Conservation (phyloP, 2,329 filamentous ascomycete species). For the Myriosclerotinia scirpicola region DNA sequence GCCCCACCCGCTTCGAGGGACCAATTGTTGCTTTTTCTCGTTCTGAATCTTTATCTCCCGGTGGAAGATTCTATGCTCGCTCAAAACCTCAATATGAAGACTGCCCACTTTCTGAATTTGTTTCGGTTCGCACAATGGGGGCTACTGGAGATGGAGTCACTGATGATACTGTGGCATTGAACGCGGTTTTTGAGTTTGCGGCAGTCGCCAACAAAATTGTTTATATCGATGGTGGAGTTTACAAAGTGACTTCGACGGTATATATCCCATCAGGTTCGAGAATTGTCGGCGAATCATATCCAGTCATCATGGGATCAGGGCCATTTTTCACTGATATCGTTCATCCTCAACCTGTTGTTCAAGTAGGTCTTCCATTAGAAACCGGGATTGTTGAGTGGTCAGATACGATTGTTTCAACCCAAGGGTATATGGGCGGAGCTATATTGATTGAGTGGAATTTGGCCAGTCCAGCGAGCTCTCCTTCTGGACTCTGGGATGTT, state of each 20-base stretch:
- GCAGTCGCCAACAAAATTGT: constrained; percentile 50
- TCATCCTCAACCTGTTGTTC: constrained; percentile 50
- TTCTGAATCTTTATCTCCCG: constrained; percentile 1
- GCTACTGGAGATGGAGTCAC: constrained; percentile 54
- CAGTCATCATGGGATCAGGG: constrained; percentile 45
- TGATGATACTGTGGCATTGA: constrained; percentile 61
- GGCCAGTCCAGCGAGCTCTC: constrained; percentile 49
- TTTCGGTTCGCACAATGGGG: constrained; percentile 45
- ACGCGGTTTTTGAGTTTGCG: constrained; percentile 55
- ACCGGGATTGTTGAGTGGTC: constrained; percentile 60
- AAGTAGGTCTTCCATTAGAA: constrained; percentile 57
- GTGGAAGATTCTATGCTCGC: constrained; percentile 46
- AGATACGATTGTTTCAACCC: constrained; percentile 59
- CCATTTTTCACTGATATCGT: constrained; percentile 46
- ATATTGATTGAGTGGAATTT: constrained; percentile 68
- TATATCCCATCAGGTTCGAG: constrained; percentile 46
- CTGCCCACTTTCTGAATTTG: constrained; percentile 43
- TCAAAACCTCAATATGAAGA: constrained; percentile 56
- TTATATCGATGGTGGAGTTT: constrained; percentile 58
- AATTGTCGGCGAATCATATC: constrained; percentile 47
- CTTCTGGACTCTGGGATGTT: constrained; percentile 51
- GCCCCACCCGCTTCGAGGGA: constrained; percentile 46
- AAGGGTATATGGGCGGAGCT: constrained; percentile 59
- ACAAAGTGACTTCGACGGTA: constrained; percentile 51
- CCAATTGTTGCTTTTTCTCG: constrained; percentile 43